These are phyloP conservation scores for Piedraia hortae DNA, from an alignment of 2,329 filamentous ascomycete species.

Conservation along the genomic window DNA sequence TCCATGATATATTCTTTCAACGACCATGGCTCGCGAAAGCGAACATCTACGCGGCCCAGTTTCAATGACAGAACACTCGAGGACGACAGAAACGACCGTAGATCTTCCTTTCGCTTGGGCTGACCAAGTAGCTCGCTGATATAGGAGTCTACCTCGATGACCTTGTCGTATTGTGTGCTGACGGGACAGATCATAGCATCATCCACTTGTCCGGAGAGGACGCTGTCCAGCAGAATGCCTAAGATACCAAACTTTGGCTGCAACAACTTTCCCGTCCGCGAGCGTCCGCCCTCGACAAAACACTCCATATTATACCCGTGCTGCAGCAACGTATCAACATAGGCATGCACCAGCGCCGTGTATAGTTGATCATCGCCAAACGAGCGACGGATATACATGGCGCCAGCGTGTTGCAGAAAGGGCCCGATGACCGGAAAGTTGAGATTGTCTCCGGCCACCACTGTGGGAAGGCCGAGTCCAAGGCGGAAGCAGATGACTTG, in stretches of 20 bases:
- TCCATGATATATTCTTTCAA: constrained; percentile 53
- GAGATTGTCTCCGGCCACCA: constrained; percentile 85
- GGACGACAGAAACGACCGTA: constrained; percentile 65
- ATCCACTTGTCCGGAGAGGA: constrained; percentile 63
- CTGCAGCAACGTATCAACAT: constrained; percentile 76
- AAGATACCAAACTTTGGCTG: constrained; percentile 90
- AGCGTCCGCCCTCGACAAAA: constrained; percentile 87
- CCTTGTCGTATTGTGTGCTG: constrained; percentile 94
- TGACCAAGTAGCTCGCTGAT: constrained; percentile 80
- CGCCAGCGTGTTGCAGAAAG: constrained; percentile 83
- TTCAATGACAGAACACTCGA: constrained; percentile 73
- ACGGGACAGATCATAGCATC: constrained; percentile 89
- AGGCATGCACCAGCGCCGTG: constrained; percentile 75
- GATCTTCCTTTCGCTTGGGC: constrained; percentile 84
- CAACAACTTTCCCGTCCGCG: constrained; percentile 74
- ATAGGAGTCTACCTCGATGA: constrained; percentile 92
- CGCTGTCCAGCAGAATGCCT: constrained; percentile 68
- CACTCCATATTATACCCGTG: constrained; percentile 89
- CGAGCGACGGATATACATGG: constrained; percentile 82
- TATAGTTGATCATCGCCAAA: constrained; percentile 87
- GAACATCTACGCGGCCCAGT: constrained; percentile 73
- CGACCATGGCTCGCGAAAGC: constrained; percentile 93
- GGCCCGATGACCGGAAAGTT: constrained; percentile 76
- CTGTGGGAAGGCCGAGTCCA: constrained; percentile 64
- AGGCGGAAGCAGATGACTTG: constrained; percentile 89